A percentile compares a stretch with the other conserved stretches of the same genome.
phyloP scores from a whole-genome alignment of 805 yeast genomes.

The Yarrowia divulgata region DNA sequence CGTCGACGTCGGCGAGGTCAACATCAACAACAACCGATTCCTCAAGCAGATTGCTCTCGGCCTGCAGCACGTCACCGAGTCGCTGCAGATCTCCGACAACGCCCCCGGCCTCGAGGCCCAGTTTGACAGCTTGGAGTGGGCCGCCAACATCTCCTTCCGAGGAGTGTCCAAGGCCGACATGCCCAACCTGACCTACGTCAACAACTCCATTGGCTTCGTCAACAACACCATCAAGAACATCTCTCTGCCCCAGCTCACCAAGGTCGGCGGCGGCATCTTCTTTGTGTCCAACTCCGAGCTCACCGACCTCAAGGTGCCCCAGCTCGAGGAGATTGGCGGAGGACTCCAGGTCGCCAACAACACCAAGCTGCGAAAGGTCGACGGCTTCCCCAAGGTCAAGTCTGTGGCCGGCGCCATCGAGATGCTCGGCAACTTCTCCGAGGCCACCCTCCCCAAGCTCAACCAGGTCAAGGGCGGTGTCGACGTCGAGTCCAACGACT shows the following conservation, averaged over 20 bases:
- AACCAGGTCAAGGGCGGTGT: constrained; percentile 92
- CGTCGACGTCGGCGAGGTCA: constrained; percentile 50
- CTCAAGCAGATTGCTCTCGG: constrained; percentile 70
- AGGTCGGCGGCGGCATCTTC: constrained; percentile 82
- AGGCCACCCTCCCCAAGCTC: constrained; percentile 77
- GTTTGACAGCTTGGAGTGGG: constrained; percentile 69
- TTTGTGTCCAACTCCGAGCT: constrained; percentile 77
- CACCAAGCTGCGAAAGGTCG: constrained; percentile 67
- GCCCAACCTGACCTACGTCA: constrained; percentile 70
- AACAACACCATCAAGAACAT: constrained; percentile 63
- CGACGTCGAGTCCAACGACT: constrained; percentile 69
- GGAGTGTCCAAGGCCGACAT: constrained; percentile 77
- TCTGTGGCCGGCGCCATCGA: constrained; percentile 88
- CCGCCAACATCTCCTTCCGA: constrained; percentile 87
- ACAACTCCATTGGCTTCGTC: constrained; percentile 82
- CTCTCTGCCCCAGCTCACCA: constrained; percentile 56
- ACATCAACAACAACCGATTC: constrained; percentile 90
- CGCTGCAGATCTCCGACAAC: constrained; percentile 83
- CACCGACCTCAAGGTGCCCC: constrained; percentile 69
- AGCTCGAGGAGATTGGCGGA: constrained; percentile 82
- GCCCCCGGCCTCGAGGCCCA: constrained; percentile 72
- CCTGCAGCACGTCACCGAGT: constrained; percentile 73
- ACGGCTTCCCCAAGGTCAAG: constrained; percentile 75
- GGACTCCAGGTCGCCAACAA: constrained; percentile 92
- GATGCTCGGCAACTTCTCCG: constrained; percentile 79